Evolutionary conservation across 2,329 filamentous ascomycete species (phyloP).

Genomic region (Phaeomoniella chlamydospora): DNA sequence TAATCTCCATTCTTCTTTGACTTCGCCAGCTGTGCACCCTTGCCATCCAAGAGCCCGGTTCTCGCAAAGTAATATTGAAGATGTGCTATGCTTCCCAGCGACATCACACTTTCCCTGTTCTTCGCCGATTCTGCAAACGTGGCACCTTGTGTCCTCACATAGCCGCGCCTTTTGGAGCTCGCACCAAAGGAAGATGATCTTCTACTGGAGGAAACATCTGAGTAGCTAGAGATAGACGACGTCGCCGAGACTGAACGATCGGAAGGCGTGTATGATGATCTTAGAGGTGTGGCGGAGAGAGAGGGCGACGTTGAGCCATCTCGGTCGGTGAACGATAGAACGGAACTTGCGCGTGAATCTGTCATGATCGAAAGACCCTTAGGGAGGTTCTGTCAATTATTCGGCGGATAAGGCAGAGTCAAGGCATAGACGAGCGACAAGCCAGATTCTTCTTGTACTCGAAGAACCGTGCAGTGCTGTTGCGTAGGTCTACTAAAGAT

Average conservation of each 20-base stretch:
- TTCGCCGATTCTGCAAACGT: slow-evolving; percentile 82
- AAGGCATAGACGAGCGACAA: too few relatives aligned
- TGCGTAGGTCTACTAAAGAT: background rate
- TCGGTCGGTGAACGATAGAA: background rate
- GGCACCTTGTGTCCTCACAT: slow-evolving; percentile 74
- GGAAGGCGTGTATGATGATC: slow-evolving; percentile 25
- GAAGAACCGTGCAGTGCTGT: too few relatives aligned
- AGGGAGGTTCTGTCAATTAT: too few relatives aligned
- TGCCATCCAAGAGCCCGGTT: slow-evolving; percentile 84
- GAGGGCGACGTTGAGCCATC: slow-evolving; percentile 20
- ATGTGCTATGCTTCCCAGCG: slow-evolving; percentile 89
- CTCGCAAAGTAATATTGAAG: slow-evolving; percentile 96
- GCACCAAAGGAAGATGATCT: slow-evolving; percentile 24
- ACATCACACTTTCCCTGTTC: slow-evolving; percentile 89
- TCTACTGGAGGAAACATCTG: slow-evolving; percentile 25
- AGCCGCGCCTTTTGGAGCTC: slow-evolving; percentile 52
- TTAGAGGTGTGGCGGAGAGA: slow-evolving; percentile 20
- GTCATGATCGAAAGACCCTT: too few relatives aligned
- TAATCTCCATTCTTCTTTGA: slow-evolving; percentile 44
- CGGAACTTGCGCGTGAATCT: slow-evolving; percentile 1
- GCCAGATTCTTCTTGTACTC: too few relatives aligned
- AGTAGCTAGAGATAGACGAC: slow-evolving; percentile 23
- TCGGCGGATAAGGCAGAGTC: too few relatives aligned
- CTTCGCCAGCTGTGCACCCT: slow-evolving; percentile 71
- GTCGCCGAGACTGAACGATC: slow-evolving; percentile 9